Evolutionary conservation across 805 yeast genomes (phyloP).

Genomic region (Cyberlindnera veronae): DNA sequence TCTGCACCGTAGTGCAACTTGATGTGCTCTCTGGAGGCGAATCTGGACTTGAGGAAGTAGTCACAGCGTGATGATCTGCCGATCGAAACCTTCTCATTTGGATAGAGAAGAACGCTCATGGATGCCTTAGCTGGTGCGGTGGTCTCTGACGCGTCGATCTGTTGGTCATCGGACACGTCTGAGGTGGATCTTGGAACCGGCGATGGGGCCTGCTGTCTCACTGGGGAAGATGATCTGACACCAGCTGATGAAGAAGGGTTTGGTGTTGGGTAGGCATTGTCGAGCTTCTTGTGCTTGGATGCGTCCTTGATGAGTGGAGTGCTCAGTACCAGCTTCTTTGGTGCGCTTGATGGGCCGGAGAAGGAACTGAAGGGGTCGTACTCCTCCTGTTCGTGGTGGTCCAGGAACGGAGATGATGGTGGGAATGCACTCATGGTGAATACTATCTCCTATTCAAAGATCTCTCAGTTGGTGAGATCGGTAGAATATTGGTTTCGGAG

Average conservation of each 20-base stretch:
- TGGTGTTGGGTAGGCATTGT: slow-evolving; percentile 59
- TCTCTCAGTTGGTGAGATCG: not conserved
- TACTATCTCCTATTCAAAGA: too few relatives aligned
- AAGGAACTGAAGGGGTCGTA: slow-evolving; percentile 21
- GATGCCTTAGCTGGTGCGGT: slow-evolving; percentile 3
- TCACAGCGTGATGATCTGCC: slow-evolving; percentile 65
- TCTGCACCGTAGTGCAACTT: slow-evolving; percentile 41
- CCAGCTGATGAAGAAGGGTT: slow-evolving; percentile 62
- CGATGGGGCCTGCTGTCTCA: slow-evolving; percentile 11
- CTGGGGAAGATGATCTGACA: slow-evolving; percentile 34
- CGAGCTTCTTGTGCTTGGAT: slow-evolving; percentile 21
- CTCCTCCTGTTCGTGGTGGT: slow-evolving; percentile 12
- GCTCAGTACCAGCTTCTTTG: slow-evolving; percentile 21
- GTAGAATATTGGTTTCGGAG: not conserved
- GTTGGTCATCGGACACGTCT: not conserved
- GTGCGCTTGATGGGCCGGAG: slow-evolving; percentile 6
- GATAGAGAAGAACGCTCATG: slow-evolving; percentile 19
- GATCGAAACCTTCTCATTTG: slow-evolving; percentile 19
- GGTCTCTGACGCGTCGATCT: slow-evolving; percentile 5
- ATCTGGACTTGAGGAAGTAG: slow-evolving; percentile 44
- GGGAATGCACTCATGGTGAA: slow-evolving; percentile 27
- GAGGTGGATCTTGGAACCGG: slow-evolving; percentile 7
- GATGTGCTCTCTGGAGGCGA: slow-evolving; percentile 67
- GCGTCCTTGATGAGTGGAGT: slow-evolving; percentile 21
- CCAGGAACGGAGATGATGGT: slow-evolving; percentile 37